phyloP scores from a whole-genome alignment of 192 early-diverging fungal genomes.

The Backusella psychrophila region DNA sequence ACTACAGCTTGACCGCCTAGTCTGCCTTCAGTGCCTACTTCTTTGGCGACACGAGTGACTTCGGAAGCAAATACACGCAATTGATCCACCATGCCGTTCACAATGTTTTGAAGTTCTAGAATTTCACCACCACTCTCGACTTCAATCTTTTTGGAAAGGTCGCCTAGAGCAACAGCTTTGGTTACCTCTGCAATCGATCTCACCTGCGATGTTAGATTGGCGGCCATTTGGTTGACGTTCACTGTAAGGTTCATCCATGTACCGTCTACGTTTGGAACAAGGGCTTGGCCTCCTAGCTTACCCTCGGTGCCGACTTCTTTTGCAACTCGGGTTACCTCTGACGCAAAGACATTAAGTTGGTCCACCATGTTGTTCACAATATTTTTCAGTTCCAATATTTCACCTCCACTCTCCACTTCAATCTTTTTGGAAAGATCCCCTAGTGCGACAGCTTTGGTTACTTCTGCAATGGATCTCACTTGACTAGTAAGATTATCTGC shows the following conservation, averaged over 20 bases:
- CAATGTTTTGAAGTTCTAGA: slow-evolving; percentile 54
- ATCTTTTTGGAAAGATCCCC: slow-evolving; percentile 55
- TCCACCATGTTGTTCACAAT: slow-evolving; percentile 66
- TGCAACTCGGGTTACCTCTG: slow-evolving; percentile 74
- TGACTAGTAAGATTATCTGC: slow-evolving; percentile 61
- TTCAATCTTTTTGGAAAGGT: slow-evolving; percentile 55
- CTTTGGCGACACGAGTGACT: slow-evolving; percentile 50
- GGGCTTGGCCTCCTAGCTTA: slow-evolving; percentile 59
- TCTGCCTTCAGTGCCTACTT: slow-evolving; percentile 50
- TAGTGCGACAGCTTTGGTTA: slow-evolving; percentile 51
- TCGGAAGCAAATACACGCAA: slow-evolving; percentile 46
- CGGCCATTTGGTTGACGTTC: slow-evolving; percentile 53
- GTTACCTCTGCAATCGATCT: slow-evolving; percentile 63
- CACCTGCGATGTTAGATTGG: slow-evolving; percentile 55
- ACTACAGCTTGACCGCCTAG: slow-evolving; percentile 49
- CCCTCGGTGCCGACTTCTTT: slow-evolving; percentile 75
- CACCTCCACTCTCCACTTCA: slow-evolving; percentile 50
- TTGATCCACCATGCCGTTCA: slow-evolving; percentile 63
- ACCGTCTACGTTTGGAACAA: slow-evolving; percentile 37
- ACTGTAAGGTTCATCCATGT: slow-evolving; percentile 51
- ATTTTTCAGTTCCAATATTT: slow-evolving; percentile 61
- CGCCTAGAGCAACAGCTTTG: slow-evolving; percentile 59
- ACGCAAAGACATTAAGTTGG: slow-evolving; percentile 44
- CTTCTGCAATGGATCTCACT: slow-evolving; percentile 55
- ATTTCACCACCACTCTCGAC: slow-evolving; percentile 53